These are phyloP conservation scores for Fraxinus platypoda DNA, from an alignment of 305 asterid genomes.

Conservation along the genomic window DNA sequence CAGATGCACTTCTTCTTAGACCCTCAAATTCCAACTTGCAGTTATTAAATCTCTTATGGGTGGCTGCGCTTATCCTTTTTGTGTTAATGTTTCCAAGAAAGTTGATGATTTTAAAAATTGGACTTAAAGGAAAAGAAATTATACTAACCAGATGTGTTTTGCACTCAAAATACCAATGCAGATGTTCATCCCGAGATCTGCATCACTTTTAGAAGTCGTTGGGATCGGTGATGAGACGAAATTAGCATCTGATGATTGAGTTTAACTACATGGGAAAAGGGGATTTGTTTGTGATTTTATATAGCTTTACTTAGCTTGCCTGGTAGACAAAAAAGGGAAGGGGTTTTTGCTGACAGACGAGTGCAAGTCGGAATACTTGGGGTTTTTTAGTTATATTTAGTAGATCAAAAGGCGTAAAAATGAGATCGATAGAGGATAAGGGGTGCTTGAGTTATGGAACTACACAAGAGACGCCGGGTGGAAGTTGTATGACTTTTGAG, in stretches of 20 bases:
- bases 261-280: background rate
- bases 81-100: background rate
- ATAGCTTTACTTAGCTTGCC: background rate
- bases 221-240: background rate
- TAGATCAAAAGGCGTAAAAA: constrained; percentile 21
- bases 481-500: constrained; percentile 46
- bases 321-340: background rate
- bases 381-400: background rate
- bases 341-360: constrained; percentile 4
- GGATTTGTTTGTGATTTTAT: background rate
- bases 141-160: background rate
- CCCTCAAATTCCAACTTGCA: background rate
- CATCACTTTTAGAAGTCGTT: background rate
- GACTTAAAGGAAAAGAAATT: background rate
- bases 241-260: background rate
- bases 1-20: background rate
- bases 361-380: background rate
- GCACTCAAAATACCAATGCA: constrained; percentile 18
- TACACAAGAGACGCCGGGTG: constrained; percentile 41
- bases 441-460: constrained; percentile 58
- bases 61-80: background rate
- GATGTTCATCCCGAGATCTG: constrained; percentile 4
- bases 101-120: background rate
- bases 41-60: constrained; percentile 15
- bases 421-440: constrained; percentile 82